Evolutionary conservation across 164 flowering plant genomes (phyloP).

Genomic region (Berberis thunbergii): DNA sequence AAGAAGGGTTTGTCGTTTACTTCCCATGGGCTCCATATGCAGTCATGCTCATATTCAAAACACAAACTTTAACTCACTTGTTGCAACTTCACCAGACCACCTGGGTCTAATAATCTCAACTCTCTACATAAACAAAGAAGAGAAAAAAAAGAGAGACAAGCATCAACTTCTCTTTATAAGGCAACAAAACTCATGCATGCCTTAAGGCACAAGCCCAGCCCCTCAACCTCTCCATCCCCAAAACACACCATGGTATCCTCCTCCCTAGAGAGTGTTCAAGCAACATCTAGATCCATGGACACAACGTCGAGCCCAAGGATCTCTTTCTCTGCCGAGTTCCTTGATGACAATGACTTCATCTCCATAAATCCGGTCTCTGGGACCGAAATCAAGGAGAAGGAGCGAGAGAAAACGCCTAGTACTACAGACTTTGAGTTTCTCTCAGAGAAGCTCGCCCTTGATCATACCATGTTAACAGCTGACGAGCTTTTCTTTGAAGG

Average conservation of each 20-base stretch:
- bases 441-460: slow-evolving; percentile 23
- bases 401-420: slow-evolving; percentile 16
- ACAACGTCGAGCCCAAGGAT: slow-evolving; percentile 54
- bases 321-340: slow-evolving; percentile 69
- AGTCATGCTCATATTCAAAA: slow-evolving; percentile 26
- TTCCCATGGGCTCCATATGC: slow-evolving; percentile 41
- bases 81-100: slow-evolving; percentile 46
- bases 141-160: slow-evolving; percentile 1
- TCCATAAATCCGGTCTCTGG: slow-evolving; percentile 33
- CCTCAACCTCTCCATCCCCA: slow-evolving; percentile 2
- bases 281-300: slow-evolving; percentile 20
- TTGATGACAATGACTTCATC: slow-evolving; percentile 51
- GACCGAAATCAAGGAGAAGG: slow-evolving; percentile 7
- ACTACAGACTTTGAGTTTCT: slow-evolving; percentile 69
- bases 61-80: slow-evolving; percentile 29
- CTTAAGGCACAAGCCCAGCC: slow-evolving; percentile 3
- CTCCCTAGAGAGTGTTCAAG: slow-evolving; percentile 31
- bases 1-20: neutral
- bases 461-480: slow-evolving; percentile 47
- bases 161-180: slow-evolving; percentile 27
- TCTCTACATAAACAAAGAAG: slow-evolving; percentile 9
- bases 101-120: slow-evolving; percentile 28
- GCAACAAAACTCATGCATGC: slow-evolving; percentile 19
- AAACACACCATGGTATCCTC: slow-evolving; percentile 23
- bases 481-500: slow-evolving; percentile 88